These are phyloP conservation scores for Nemophila menziesii DNA, from an alignment of 257 asterid genomes.

Conservation along the genomic window DNA sequence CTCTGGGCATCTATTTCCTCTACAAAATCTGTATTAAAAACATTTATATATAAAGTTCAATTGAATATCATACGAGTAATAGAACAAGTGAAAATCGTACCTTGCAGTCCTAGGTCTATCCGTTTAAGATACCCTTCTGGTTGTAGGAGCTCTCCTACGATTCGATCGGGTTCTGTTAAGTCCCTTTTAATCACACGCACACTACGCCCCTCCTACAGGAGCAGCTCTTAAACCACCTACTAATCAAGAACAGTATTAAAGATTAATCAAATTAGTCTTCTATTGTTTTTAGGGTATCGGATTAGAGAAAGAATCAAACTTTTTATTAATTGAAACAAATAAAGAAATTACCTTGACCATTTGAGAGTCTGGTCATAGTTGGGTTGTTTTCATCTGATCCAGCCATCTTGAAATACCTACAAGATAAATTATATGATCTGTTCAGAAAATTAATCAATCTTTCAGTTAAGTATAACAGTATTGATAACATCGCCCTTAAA, in stretches of 20 bases:
- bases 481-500: no score
- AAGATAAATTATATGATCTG: conserved; percentile 1
- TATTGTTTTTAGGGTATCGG: no score
- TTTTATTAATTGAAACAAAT: not conserved
- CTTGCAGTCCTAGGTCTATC: conserved; percentile 71
- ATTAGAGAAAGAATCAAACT: not conserved
- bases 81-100: conserved; percentile 23
- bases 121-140: conserved; percentile 91
- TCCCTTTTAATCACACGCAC: conserved; percentile 79
- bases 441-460: no score
- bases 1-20: conserved; percentile 84
- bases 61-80: no score
- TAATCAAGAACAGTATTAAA: conserved; percentile 1
- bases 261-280: not conserved
- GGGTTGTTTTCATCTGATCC: conserved; percentile 60
- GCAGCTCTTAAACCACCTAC: conserved; percentile 33
- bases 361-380: conserved; percentile 43
- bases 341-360: conserved; percentile 30
- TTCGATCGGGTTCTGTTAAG: no score
- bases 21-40: conserved; percentile 54
- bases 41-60: conserved; percentile 3
- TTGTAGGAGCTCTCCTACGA: conserved; percentile 92
- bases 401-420: conserved; percentile 33
- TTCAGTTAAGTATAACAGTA: no score
- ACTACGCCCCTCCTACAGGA: conserved; percentile 33